Percentiles rank a stretch among this genome's conserved stretches.
Evolutionary conservation across 1,139 yeast species (phyloP).

Genomic region (Sugiyamaella grinbergsii): DNA sequence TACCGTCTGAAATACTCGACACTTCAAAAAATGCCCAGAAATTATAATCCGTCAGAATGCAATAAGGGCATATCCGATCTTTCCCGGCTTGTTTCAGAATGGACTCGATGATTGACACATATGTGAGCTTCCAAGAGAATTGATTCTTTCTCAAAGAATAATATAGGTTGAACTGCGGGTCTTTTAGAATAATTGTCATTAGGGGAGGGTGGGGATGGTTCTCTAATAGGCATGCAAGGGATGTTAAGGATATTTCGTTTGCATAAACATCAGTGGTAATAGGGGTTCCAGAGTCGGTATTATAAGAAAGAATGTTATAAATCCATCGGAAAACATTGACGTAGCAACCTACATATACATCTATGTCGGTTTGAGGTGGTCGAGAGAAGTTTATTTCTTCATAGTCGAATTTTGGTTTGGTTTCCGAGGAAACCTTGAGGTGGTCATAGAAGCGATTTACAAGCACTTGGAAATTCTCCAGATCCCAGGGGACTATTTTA

Average conservation of each 20-base stretch:
- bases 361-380: constrained; percentile 9
- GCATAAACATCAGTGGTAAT: not conserved
- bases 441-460: constrained; percentile 2
- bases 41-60: constrained; percentile 29
- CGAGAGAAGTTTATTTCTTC: constrained; percentile 17
- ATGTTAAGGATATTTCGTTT: not conserved
- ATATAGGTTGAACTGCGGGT: not conserved
- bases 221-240: not conserved
- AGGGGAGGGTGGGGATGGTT: not conserved
- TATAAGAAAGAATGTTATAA: not conserved
- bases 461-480: constrained; percentile 1
- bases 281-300: not conserved
- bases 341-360: constrained; percentile 15
- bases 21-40: constrained; percentile 30
- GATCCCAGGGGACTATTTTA: constrained; percentile 11
- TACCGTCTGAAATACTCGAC: constrained; percentile 12
- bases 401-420: constrained; percentile 6
- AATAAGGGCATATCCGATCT: constrained; percentile 9
- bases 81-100: not conserved
- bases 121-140: constrained; percentile 6
- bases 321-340: constrained; percentile 19
- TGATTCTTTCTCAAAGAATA: constrained; percentile 4
- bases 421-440: not conserved
- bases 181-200: constrained; percentile 1
- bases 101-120: constrained; percentile 12